Percentiles rank a stretch among this genome's conserved stretches.
These are phyloP conservation scores for Xylaria digitata DNA, from an alignment of 2,329 filamentous ascomycete species.

Conservation along the genomic window DNA sequence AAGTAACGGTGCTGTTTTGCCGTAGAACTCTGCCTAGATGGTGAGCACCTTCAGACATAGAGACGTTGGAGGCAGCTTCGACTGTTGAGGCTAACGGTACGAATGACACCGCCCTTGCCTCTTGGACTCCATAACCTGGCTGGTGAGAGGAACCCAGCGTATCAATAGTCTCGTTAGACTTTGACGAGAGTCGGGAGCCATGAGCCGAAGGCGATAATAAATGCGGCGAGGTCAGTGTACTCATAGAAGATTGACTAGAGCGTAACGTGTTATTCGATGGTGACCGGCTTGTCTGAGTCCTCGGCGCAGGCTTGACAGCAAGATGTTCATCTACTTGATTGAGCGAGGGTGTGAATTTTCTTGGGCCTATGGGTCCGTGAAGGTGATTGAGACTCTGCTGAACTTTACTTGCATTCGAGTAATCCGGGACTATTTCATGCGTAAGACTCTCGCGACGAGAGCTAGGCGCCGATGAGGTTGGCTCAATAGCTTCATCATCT, in stretches of 20 bases:
- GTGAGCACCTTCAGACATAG: constrained; percentile 34
- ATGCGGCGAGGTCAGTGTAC: constrained; percentile 39
- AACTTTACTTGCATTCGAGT: constrained; percentile 10
- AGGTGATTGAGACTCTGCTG: constrained; percentile 23
- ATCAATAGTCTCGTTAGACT: constrained; percentile 53
- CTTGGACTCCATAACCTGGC: constrained; percentile 51
- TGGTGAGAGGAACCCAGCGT: constrained; percentile 47
- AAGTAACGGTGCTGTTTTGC: constrained; percentile 38
- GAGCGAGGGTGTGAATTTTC: constrained; percentile 51
- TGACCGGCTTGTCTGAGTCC: constrained; percentile 37
- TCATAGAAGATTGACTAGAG: constrained; percentile 45
- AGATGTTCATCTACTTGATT: constrained; percentile 57
- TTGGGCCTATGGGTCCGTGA: constrained; percentile 14
- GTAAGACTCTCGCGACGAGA: constrained; percentile 48
- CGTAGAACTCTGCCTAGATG: constrained; percentile 36
- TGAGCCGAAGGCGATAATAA: constrained; percentile 36
- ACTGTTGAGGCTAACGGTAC: constrained; percentile 48
- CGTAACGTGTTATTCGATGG: constrained; percentile 43
- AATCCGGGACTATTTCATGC: constrained; percentile 38
- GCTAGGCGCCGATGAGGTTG: constrained; percentile 50
- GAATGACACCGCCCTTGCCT: constrained; percentile 56
- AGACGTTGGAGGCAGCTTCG: constrained; percentile 42
- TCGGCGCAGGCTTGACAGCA: constrained; percentile 52
- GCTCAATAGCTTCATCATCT: constrained; percentile 57
- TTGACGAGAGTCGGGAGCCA: constrained; percentile 54